These are phyloP conservation scores for Podospora appendiculata DNA, from an alignment of 495 filamentous ascomycete species.

Conservation along the genomic window DNA sequence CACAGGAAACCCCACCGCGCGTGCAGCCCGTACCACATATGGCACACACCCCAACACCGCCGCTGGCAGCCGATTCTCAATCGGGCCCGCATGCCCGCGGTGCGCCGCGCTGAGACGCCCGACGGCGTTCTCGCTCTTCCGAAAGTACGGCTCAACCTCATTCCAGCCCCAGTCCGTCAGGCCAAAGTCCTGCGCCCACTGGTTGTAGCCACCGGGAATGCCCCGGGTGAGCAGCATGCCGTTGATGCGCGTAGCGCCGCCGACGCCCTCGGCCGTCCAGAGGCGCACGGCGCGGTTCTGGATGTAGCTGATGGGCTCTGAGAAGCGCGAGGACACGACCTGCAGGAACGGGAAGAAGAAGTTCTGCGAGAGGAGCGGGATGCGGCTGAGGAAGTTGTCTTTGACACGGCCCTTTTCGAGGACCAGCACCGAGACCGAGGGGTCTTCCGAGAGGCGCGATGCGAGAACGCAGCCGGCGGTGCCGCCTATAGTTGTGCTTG, in stretches of 20 bases:
- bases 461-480: slow-evolving; percentile 44
- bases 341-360: slow-evolving; percentile 10
- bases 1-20: slow-evolving; percentile 8
- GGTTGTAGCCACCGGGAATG: slow-evolving; percentile 14
- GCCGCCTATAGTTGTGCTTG: not conserved
- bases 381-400: slow-evolving; percentile 20
- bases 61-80: slow-evolving; percentile 3
- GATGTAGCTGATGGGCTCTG: slow-evolving; percentile 13
- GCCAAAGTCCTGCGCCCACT: slow-evolving; percentile 16
- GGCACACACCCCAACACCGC: slow-evolving; percentile 2
- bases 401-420: slow-evolving; percentile 39
- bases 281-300: slow-evolving; percentile 5
- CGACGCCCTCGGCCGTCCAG: slow-evolving; percentile 18
- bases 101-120: slow-evolving; percentile 1
- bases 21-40: slow-evolving; percentile 5
- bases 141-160: slow-evolving; percentile 21
- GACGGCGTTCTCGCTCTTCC: slow-evolving; percentile 12
- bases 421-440: slow-evolving; percentile 35
- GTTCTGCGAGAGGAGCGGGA: slow-evolving; percentile 17
- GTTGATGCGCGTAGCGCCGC: slow-evolving; percentile 20
- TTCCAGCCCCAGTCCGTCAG: slow-evolving; percentile 20
- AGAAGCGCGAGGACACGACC: slow-evolving; percentile 6
- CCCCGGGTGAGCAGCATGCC: slow-evolving; percentile 19
- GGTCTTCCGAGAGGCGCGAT: slow-evolving; percentile 39
- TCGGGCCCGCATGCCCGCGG: slow-evolving; percentile 16